phyloP scores from a whole-genome alignment of 2,329 filamentous ascomycete species.

The Colletotrichum zoysiae region DNA sequence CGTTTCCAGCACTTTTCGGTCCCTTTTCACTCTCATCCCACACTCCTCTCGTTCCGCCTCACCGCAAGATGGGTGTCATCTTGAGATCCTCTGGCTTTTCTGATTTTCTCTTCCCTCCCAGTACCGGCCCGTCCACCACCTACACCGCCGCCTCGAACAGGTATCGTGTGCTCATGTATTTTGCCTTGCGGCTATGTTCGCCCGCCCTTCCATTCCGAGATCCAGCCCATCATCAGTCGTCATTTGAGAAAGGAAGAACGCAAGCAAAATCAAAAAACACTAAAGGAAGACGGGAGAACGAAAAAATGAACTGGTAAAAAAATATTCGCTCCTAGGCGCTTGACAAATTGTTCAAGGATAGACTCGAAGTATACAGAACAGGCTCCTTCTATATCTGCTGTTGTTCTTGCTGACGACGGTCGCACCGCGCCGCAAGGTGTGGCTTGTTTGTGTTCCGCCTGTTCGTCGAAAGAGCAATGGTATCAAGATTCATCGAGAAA shows the following conservation, averaged over 20 bases:
- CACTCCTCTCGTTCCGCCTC: background rate
- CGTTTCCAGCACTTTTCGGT: slow-evolving; percentile 38
- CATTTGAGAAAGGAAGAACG: slow-evolving; percentile 29
- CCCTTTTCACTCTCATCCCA: slow-evolving; percentile 1
- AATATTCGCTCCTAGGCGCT: slow-evolving; percentile 28
- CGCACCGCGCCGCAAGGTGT: background rate
- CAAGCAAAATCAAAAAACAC: background rate
- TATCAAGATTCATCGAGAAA: slow-evolving; percentile 46
- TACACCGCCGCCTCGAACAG: slow-evolving; percentile 28
- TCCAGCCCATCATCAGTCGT: slow-evolving; percentile 38
- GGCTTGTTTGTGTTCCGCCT: slow-evolving; percentile 12
- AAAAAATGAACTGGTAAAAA: slow-evolving; percentile 4
- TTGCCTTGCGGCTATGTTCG: slow-evolving; percentile 27
- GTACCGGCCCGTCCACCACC: slow-evolving; percentile 4
- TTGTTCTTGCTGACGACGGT: slow-evolving; percentile 20
- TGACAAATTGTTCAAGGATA: slow-evolving; percentile 41
- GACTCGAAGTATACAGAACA: slow-evolving; percentile 42
- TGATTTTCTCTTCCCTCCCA: slow-evolving; percentile 7
- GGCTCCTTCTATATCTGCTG: slow-evolving; percentile 20
- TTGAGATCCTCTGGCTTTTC: slow-evolving; percentile 8
- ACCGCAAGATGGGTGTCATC: slow-evolving; percentile 12
- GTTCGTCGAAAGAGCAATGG: slow-evolving; percentile 33
- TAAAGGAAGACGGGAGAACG: slow-evolving; percentile 5
- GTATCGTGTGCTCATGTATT: slow-evolving; percentile 27
- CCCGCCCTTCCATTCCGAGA: slow-evolving; percentile 17